Evolutionary conservation across 176 grass and related monocot species (phyloP).

Genomic region (Oryza glaberrima): DNA sequence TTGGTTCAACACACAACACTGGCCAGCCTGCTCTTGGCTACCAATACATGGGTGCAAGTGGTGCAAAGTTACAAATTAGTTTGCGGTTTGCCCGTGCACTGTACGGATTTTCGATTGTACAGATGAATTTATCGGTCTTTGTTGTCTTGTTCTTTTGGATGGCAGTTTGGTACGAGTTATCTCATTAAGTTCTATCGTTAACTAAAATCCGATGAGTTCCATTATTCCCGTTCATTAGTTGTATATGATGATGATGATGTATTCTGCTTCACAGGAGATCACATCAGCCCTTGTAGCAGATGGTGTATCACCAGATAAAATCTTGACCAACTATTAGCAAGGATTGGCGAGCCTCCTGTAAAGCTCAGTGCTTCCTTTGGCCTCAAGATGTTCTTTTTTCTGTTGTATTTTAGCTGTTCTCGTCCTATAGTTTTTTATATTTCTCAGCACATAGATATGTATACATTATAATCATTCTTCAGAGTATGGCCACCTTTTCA

Average conservation of each 20-base stretch:
- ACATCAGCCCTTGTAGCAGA: constrained; percentile 58
- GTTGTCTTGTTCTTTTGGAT: background rate
- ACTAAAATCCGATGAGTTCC: constrained; percentile 5
- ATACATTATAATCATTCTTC: background rate
- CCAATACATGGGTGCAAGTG: too few species aligned
- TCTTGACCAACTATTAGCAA: constrained; percentile 72
- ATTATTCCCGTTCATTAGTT: background rate
- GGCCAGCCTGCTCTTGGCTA: too few species aligned
- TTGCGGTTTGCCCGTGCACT: too few species aligned
- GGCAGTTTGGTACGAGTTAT: background rate
- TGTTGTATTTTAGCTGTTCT: background rate
- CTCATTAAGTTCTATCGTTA: background rate
- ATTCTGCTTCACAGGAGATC: constrained; percentile 52
- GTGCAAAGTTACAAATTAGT: background rate
- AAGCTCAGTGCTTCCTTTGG: background rate
- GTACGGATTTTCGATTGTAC: too few species aligned
- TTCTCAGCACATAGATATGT: background rate
- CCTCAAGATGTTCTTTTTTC: background rate
- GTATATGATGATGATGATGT: constrained; percentile 7
- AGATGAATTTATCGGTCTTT: background rate
- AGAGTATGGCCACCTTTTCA: background rate
- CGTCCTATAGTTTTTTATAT: background rate
- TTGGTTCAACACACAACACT: too few species aligned
- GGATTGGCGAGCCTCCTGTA: background rate
- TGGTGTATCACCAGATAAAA: constrained; percentile 75